Base-by-base conservation (phyloP, 805 yeast species). In the Lachancea mirantina region DNA sequence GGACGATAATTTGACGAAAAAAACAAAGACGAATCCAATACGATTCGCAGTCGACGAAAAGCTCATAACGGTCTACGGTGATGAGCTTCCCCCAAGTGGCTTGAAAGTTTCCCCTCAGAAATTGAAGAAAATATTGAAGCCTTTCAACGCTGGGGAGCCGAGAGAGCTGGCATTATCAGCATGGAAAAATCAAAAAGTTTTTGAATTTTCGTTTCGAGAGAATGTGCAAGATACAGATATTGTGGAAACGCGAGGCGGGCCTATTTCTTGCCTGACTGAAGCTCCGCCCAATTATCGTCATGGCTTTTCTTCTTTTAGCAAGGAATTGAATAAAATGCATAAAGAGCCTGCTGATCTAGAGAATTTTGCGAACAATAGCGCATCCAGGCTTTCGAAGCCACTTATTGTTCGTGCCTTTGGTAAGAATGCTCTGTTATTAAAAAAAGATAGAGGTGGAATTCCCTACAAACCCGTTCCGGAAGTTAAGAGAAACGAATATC, bases 401-500 rank as follows among this genome's bases (percentile, higher is more conserved):
- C 35, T 55, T 13, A 46, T 57, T 14, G 56, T 49, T 11, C 46
- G 47, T 26, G 62, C 62, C 2, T 57, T 55, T 39, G 62, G 62
- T 25, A 52, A 45, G 40, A 57, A 57, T 33, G 41, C 45, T 19
- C 31, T 55, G 14, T 31, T 57, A 11, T 28, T 57, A 17, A 44
- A 52, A 25, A 51, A 53, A 22, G 62, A 57, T 32, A 48, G 62
- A 40, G 62, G 61, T 14, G 59, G 60, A 6, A 25, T 57, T 13
- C 58, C 62, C n/a, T 57, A 55, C 36, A 57, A 49, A 28, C 46
- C 45, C 14, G 51, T 54, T 11, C 62, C 62, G 4, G 56, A 48
- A 24, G 53, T 57, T 2, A 30, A 32, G 9, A 48, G 47, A 25
- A 55, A 54, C 32, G 39, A 44, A 17, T 54, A 55, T 39, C 59